Conservation (phyloP, 1,139 yeast species). For the Yamadazyma sp. region DNA sequence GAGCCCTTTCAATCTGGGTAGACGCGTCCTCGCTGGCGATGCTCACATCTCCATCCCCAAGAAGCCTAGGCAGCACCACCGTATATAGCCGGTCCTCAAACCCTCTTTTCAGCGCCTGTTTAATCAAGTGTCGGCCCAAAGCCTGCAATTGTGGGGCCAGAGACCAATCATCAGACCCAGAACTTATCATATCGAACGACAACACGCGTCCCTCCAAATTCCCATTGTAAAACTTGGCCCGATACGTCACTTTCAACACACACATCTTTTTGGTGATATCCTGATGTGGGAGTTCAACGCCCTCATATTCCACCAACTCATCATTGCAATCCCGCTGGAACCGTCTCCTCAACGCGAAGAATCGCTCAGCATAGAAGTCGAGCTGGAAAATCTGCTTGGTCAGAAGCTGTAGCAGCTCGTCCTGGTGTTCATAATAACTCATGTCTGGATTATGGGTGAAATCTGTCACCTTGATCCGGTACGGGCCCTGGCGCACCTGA, state of each 20-base stretch:
- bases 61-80: not conserved
- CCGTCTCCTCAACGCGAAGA: not conserved
- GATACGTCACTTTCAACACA: slow-evolving; percentile 5
- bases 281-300: not conserved
- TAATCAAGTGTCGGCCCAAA: not conserved
- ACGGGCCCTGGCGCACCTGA: slow-evolving; percentile 9
- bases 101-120: not conserved
- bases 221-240: slow-evolving; percentile 6
- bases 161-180: not conserved
- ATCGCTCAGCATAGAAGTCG: slow-evolving; percentile 3
- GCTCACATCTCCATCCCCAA: not conserved
- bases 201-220: slow-evolving; percentile 10
- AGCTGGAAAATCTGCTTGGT: not conserved
- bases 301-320: not conserved
- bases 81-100: not conserved
- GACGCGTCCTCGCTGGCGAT: slow-evolving; percentile 1
- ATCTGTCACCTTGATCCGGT: slow-evolving; percentile 20
- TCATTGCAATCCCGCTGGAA: not conserved
- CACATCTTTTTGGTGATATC: slow-evolving; percentile 3
- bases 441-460: slow-evolving; percentile 18
- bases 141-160: not conserved
- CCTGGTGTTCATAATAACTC: not conserved
- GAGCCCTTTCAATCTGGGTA: no score
- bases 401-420: slow-evolving; percentile 1
- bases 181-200: slow-evolving; percentile 5